Evolutionary conservation across 164 flowering plant species (phyloP).

Genomic region (Magnolia sinica): DNA sequence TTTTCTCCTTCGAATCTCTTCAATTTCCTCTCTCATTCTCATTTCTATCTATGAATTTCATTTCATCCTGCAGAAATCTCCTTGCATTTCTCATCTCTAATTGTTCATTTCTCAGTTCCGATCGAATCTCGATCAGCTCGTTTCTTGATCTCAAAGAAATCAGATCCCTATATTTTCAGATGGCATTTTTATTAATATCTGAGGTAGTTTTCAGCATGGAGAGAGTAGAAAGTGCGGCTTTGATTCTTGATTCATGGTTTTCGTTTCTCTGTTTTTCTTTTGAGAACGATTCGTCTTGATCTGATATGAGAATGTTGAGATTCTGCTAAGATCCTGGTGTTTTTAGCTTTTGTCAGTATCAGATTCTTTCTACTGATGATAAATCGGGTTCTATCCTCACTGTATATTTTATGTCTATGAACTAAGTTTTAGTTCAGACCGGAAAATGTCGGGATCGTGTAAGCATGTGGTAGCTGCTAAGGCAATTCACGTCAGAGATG

Average conservation of each 20-base stretch:
- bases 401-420: too few relatives aligned
- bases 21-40: not conserved
- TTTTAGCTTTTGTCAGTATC: not conserved
- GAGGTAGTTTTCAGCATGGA: not conserved
- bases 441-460: too few relatives aligned
- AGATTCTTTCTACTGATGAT: not conserved
- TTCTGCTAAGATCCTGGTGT: too few relatives aligned
- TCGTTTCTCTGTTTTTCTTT: not conserved
- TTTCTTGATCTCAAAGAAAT: not conserved
- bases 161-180: not conserved
- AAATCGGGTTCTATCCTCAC: too few relatives aligned
- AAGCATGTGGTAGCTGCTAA: too few relatives aligned
- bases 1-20: not conserved
- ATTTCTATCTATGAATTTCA: not conserved
- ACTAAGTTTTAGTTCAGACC: too few relatives aligned
- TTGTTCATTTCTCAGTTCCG: too few relatives aligned
- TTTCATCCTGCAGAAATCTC: not conserved
- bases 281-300: too few relatives aligned
- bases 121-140: too few relatives aligned
- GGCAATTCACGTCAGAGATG: too few relatives aligned
- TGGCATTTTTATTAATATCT: not conserved
- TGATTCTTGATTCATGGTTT: not conserved
- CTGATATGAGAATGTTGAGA: not conserved
- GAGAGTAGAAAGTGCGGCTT: not conserved
- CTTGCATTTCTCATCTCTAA: not conserved